Evolutionary conservation across 176 grass and related monocot genomes (phyloP).

Genomic region (Raddia guianensis): DNA sequence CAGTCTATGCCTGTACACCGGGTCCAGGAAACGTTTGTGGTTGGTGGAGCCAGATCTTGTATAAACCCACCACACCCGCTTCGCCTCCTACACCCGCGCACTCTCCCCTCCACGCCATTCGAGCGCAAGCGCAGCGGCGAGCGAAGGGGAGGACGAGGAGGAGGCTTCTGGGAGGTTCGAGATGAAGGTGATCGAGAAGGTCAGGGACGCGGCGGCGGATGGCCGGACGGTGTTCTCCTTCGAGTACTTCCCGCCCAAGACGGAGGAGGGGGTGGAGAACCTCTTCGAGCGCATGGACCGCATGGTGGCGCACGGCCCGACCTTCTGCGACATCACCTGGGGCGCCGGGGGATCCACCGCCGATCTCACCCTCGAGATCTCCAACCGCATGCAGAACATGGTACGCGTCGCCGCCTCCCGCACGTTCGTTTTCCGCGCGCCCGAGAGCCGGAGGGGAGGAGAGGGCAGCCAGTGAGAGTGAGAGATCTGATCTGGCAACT

Average conservation of each 20-base stretch:
- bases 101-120: constrained; percentile 22
- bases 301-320: constrained; percentile 80
- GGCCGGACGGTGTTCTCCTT: constrained; percentile 86
- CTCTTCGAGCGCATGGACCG: constrained; percentile 93
- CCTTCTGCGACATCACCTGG: constrained; percentile 98
- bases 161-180: constrained; percentile 25
- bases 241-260: constrained; percentile 91
- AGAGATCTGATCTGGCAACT: constrained; percentile 46
- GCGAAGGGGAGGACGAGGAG: neutral
- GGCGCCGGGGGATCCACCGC: constrained; percentile 91
- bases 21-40: neutral
- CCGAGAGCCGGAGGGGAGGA: no score
- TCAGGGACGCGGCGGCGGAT: constrained; percentile 48
- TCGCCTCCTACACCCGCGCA: neutral
- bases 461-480: no score
- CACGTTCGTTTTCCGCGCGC: neutral
- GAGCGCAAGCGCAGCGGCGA: constrained; percentile 20
- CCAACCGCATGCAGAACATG: constrained; percentile 93
- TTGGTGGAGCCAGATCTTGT: constrained; percentile 52
- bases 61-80: constrained; percentile 42
- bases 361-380: constrained; percentile 84
- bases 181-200: constrained; percentile 96
- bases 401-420: constrained; percentile 32
- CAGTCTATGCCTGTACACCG: neutral
- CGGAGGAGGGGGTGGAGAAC: constrained; percentile 86